These are phyloP conservation scores for Peronospora destructor DNA, from an alignment of 352 stramenopile genomes.

Conservation along the genomic window DNA sequence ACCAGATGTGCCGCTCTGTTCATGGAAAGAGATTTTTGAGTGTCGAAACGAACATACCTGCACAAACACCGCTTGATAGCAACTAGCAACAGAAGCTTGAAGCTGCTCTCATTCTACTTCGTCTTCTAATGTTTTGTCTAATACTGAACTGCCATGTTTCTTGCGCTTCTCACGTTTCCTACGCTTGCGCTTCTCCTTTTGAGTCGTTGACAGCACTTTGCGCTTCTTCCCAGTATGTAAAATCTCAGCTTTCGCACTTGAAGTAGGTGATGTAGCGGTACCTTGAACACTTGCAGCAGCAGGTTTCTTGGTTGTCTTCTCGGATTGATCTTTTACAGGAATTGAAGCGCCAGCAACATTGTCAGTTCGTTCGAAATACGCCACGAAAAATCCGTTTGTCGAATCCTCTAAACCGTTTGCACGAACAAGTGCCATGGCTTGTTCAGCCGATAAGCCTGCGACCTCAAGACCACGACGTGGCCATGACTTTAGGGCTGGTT, in stretches of 20 bases:
- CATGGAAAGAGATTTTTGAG: too few relatives aligned
- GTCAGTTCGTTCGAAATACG: slow-evolving; percentile 86
- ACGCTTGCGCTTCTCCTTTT: slow-evolving; percentile 70
- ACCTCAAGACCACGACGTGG: slow-evolving; percentile 55
- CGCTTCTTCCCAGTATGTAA: slow-evolving; percentile 36
- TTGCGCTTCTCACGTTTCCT: slow-evolving; percentile 70
- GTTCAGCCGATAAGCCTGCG: slow-evolving; percentile 44
- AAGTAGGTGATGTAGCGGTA: neutral
- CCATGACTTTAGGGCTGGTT: slow-evolving; percentile 65
- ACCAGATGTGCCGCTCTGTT: too few relatives aligned
- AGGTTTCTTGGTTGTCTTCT: slow-evolving; percentile 1
- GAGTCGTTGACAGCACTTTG: slow-evolving; percentile 51
- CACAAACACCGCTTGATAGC: too few relatives aligned
- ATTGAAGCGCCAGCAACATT: neutral
- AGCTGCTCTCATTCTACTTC: slow-evolving; percentile 7
- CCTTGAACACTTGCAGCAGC: slow-evolving; percentile 1
- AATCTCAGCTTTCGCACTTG: slow-evolving; percentile 2
- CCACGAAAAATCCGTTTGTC: slow-evolving; percentile 97
- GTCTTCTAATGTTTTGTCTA: slow-evolving; percentile 3
- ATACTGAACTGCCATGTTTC: slow-evolving; percentile 18
- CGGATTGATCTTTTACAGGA: neutral
- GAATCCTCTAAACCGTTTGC: slow-evolving; percentile 88
- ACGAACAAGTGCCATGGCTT: slow-evolving; percentile 85
- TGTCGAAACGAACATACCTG: too few relatives aligned
- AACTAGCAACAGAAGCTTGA: slow-evolving; percentile 1